Evolutionary conservation across 2,329 filamentous ascomycete species (phyloP).

Genomic region (Aspergillus terreus): DNA sequence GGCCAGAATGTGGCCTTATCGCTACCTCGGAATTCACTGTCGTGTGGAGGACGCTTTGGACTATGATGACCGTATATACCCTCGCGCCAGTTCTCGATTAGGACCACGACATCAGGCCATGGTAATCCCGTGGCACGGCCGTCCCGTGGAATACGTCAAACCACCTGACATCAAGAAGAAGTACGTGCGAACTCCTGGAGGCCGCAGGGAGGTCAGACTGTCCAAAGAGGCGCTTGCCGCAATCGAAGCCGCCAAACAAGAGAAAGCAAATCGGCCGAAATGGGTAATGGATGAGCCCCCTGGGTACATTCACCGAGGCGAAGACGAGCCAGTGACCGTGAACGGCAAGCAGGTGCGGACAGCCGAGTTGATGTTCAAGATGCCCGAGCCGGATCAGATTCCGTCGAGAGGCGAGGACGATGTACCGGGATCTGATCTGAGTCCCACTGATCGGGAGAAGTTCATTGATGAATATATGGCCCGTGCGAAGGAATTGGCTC

Average conservation of each 20-base stretch:
- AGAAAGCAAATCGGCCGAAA: constrained; percentile 77
- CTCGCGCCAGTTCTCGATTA: constrained; percentile 85
- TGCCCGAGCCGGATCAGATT: constrained; percentile 55
- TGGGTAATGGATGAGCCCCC: constrained; percentile 90
- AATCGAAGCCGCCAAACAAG: constrained; percentile 75
- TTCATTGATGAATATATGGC: constrained; percentile 75
- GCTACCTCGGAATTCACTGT: constrained; percentile 93
- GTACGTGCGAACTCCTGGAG: constrained; percentile 56
- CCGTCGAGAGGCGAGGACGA: constrained; percentile 44
- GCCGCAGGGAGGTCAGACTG: constrained; percentile 72
- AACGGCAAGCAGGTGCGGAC: constrained; percentile 71
- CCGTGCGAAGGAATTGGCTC: constrained; percentile 61
- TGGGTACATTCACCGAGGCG: constrained; percentile 80
- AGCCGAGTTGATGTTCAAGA: constrained; percentile 72
- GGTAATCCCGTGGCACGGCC: constrained; percentile 79
- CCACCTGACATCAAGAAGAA: constrained; percentile 80
- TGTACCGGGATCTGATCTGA: constrained; percentile 32
- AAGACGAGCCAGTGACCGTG: constrained; percentile 62
- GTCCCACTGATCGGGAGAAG: constrained; percentile 45
- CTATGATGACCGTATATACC: constrained; percentile 96
- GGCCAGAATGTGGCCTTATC: constrained; percentile 91
- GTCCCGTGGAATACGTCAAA: constrained; percentile 85
- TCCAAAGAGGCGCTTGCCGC: constrained; percentile 77
- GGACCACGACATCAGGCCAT: constrained; percentile 89
- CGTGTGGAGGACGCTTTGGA: constrained; percentile 92